These are phyloP conservation scores for Protomyces inundatus DNA, from an alignment of 1,139 yeast species.

Conservation along the genomic window DNA sequence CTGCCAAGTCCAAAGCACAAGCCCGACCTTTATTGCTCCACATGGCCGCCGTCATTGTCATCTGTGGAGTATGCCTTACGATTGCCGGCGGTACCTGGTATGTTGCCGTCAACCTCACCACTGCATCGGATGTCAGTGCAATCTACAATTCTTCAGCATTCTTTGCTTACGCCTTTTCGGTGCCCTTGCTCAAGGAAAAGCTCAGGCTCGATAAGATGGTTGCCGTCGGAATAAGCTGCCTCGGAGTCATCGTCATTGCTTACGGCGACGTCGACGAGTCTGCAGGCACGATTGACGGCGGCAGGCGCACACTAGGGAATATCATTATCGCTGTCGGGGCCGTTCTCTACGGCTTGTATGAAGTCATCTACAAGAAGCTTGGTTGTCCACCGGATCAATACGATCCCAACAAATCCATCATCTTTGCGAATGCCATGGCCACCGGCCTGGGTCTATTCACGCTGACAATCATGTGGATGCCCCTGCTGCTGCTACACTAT, in stretches of 20 bases:
- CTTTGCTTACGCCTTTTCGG: slow-evolving; percentile 79
- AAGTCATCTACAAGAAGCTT: slow-evolving; percentile 69
- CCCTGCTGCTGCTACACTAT: slow-evolving; percentile 51
- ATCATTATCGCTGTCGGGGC: slow-evolving; percentile 72
- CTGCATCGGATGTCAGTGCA: slow-evolving; percentile 83
- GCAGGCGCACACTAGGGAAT: slow-evolving; percentile 66
- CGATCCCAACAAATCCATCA: slow-evolving; percentile 49
- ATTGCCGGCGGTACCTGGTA: slow-evolving; percentile 84
- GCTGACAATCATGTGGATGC: slow-evolving; percentile 47
- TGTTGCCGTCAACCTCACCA: slow-evolving; percentile 65
- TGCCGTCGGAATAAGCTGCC: slow-evolving; percentile 65
- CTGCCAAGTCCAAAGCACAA: slow-evolving; percentile 34
- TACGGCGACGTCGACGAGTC: slow-evolving; percentile 48
- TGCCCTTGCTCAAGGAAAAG: slow-evolving; percentile 61
- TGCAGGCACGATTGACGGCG: slow-evolving; percentile 42
- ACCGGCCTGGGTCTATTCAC: slow-evolving; percentile 59
- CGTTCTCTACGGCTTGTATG: slow-evolving; percentile 74
- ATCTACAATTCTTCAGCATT: slow-evolving; percentile 87
- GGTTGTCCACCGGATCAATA: slow-evolving; percentile 66
- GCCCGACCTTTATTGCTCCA: slow-evolving; percentile 50
- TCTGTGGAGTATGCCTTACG: slow-evolving; percentile 50
- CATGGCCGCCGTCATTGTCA: slow-evolving; percentile 46
- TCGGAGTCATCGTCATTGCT: slow-evolving; percentile 75
- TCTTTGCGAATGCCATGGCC: slow-evolving; percentile 55
- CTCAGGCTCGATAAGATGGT: slow-evolving; percentile 60